Conservation (phyloP, 768 basidiomycete species). For the Tricholoma saponaceum region DNA sequence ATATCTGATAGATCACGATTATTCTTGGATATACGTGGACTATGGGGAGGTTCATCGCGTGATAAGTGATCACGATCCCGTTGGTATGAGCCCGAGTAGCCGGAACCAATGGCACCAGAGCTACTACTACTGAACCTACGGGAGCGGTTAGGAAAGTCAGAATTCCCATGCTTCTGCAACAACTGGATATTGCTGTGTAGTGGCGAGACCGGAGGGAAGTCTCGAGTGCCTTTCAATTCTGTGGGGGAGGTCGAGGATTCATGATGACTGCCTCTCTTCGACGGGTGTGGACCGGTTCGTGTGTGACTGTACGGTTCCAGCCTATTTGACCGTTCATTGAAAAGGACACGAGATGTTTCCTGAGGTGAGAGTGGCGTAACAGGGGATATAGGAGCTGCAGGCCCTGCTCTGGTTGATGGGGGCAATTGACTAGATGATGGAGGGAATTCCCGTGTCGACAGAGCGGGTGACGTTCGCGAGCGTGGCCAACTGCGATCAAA, state of each 20-base stretch:
- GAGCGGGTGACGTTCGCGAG: conserved; percentile 46
- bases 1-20: conserved; percentile 16
- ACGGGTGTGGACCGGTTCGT: conserved; percentile 37
- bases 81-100: conserved; percentile 14
- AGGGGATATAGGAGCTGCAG: conserved; percentile 29
- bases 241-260: conserved; percentile 32
- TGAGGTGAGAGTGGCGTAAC: conserved; percentile 44
- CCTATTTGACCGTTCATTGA: conserved; percentile 91
- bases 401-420: conserved; percentile 19
- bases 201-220: conserved; percentile 32
- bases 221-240: conserved; percentile 44
- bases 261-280: conserved; percentile 42
- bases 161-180: conserved; percentile 48
- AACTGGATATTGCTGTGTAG: conserved; percentile 41
- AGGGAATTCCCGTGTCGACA: conserved; percentile 38
- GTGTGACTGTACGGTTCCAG: conserved; percentile 74
- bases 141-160: conserved; percentile 25
- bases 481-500: conserved; percentile 97
- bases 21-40: conserved; percentile 32
- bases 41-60: conserved; percentile 36
- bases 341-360: conserved; percentile 72
- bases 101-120: conserved; percentile 19
- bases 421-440: conserved; percentile 18
- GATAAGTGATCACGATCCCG: conserved; percentile 23
- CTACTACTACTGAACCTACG: conserved; percentile 32